Base-by-base conservation (phyloP, 129 eudicot genomes). In the Sambucus nigra region DNA sequence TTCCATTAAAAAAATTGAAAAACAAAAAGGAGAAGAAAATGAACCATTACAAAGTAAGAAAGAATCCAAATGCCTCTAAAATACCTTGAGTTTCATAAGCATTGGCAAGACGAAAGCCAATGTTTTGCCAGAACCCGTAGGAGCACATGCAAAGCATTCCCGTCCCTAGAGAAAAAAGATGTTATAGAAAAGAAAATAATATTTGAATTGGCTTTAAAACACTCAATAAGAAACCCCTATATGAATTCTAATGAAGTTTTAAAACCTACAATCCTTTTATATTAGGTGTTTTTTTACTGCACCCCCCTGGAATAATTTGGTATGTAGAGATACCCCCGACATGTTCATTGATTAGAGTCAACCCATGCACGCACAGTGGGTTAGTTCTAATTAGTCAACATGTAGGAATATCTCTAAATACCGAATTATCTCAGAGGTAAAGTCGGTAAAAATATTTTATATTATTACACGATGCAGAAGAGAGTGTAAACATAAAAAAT, bases 81-180 rank as follows among this genome's bases (percentile, higher is more conserved):
- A 57, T 84, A 89, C 98, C 98, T 81, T 66, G 47, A 89, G 81
- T 79, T 81, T 89, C 88, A 84, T 81, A 35, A 89, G 85, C 72
- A 84, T 89, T 26, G 98, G 98, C 51, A 78, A 70, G 48, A 89
- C 61, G 57, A 89, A 89, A 22, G 98, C 98, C 76, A 89, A 66
- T 53, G 98, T 89, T 74, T 89, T 89, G 4, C 98, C 98, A 24
- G 95, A 84, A 69, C 95, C 98, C 76, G 98, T 89, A 32, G 98
- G 98, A 53, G 98, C 98, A 76, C 94, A 89, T 0, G 95, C 95
- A 74, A 89, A 89, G 60, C 88, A 85, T 66, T 89, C 98, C 68
- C 95, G 78, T 20, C 95, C 98, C 98, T 84, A 55, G n/a, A 49
- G 38, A 67, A 57, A 55, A 22, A 9, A 2, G 19, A 35, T 42